Evolutionary conservation across 768 basidiomycete species (phyloP).

Genomic region (Asterophora parasitica): DNA sequence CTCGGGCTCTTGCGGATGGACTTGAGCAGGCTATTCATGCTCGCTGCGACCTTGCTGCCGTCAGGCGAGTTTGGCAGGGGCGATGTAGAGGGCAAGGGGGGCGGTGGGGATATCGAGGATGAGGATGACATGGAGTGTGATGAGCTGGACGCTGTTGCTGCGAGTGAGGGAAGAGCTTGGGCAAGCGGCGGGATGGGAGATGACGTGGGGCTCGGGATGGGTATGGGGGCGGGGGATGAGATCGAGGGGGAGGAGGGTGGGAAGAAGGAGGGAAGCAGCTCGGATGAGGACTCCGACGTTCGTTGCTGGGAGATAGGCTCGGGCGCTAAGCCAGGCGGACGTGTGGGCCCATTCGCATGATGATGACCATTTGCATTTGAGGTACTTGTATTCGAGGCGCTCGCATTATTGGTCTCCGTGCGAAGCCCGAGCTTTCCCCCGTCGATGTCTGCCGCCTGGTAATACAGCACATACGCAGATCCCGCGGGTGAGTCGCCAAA

Average conservation of each 20-base stretch:
- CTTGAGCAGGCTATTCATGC: constrained; percentile 20
- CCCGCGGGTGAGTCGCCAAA: constrained; percentile 89
- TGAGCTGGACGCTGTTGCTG: constrained; percentile 18
- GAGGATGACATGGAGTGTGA: constrained; percentile 15
- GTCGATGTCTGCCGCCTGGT: constrained; percentile 90
- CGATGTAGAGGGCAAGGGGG: constrained; percentile 15
- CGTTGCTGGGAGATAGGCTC: constrained; percentile 7
- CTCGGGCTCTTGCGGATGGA: constrained; percentile 10
- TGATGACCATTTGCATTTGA: neutral
- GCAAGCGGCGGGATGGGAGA: no score
- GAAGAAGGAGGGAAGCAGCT: neutral
- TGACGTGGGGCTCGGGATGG: neutral
- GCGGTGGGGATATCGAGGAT: constrained; percentile 20
- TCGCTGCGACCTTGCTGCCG: no score
- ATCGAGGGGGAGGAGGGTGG: neutral
- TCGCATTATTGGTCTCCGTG: neutral
- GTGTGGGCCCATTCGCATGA: no score
- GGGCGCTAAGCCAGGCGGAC: neutral
- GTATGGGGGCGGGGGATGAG: neutral
- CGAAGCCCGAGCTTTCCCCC: constrained; percentile 64
- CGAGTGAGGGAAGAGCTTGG: neutral
- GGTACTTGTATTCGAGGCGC: neutral
- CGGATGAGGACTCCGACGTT: constrained; percentile 6
- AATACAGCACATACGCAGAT: constrained; percentile 94
- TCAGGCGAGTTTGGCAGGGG: no score